Conservation (phyloP, 2,329 filamentous ascomycete genomes). For the Arthroderma uncinatum region DNA sequence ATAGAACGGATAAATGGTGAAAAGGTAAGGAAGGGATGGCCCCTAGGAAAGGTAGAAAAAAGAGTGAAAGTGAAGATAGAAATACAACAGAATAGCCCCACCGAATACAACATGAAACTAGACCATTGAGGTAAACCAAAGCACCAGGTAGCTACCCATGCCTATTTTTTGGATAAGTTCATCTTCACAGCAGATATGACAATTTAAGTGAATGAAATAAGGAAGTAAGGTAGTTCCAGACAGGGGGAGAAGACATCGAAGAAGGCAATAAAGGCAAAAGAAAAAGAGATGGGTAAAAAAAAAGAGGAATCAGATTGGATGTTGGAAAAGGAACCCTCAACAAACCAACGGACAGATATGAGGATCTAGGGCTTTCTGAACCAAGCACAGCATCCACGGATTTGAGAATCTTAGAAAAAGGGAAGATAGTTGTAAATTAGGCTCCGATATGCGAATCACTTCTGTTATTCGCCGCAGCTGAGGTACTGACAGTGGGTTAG, state of each 20-base stretch:
- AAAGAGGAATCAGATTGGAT: conserved; percentile 15
- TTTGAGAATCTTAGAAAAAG: conserved; percentile 19
- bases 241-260: conserved; percentile 13
- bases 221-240: conserved; percentile 11
- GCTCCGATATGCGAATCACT: conserved; percentile 13
- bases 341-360: conserved; percentile 20
- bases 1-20: neutral
- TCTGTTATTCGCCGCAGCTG: neutral
- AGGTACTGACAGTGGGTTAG: neutral
- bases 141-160: conserved; percentile 19
- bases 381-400: conserved; percentile 17
- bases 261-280: conserved; percentile 21
- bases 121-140: conserved; percentile 21
- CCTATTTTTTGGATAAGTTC: conserved; percentile 19
- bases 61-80: neutral
- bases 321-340: conserved; percentile 13
- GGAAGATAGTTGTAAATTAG: conserved; percentile 18
- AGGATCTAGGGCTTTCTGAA: conserved; percentile 16
- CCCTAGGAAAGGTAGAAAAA: neutral
- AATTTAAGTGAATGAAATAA: conserved; percentile 22
- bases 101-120: conserved; percentile 1
- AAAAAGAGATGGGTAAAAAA: conserved; percentile 16
- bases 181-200: conserved; percentile 21
- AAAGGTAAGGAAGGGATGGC: neutral
- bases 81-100: neutral